These are phyloP conservation scores for Crepidotus sp. DNA, from an alignment of 1,284 basidiomycete genomes.

Conservation along the genomic window DNA sequence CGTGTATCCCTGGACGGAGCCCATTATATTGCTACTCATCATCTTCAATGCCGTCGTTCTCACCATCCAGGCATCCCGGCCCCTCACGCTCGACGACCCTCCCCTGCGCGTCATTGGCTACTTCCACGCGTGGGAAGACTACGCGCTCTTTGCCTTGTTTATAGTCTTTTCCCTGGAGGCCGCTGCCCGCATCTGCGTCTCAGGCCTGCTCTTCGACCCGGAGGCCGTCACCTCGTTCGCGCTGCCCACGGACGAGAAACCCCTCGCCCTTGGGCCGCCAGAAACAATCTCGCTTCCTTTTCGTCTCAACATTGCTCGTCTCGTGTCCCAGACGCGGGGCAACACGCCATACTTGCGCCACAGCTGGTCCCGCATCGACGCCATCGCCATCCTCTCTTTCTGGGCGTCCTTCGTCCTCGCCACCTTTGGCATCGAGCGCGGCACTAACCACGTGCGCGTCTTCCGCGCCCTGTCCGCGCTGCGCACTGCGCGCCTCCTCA, in stretches of 20 bases:
- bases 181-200: conserved; percentile 83
- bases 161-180: conserved; percentile 84
- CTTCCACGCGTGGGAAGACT: conserved; percentile 76
- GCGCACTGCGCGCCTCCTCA: conserved; percentile 74
- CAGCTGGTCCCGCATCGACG: conserved; percentile 90
- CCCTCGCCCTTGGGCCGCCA: conserved; percentile 18
- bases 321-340: conserved; percentile 44
- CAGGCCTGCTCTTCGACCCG: conserved; percentile 87
- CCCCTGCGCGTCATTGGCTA: conserved; percentile 50
- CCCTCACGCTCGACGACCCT: conserved; percentile 41
- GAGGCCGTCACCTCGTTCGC: conserved; percentile 47
- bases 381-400: conserved; percentile 74
- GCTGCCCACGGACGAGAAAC: conserved; percentile 21
- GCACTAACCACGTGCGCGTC: conserved; percentile 67
- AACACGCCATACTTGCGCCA: conserved; percentile 86
- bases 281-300: conserved; percentile 56
- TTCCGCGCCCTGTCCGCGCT: conserved; percentile 90
- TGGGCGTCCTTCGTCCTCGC: conserved; percentile 78
- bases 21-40: conserved; percentile 76
- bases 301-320: conserved; percentile 47
- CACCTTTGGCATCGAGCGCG: conserved; percentile 55
- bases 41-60: conserved; percentile 79
- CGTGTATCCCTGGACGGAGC: conserved; percentile 80
- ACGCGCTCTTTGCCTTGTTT: conserved; percentile 76
- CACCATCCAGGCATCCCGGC: conserved; percentile 67